Conservation (phyloP, 208 protist genomes). For the Histomonas meleagridis region DNA sequence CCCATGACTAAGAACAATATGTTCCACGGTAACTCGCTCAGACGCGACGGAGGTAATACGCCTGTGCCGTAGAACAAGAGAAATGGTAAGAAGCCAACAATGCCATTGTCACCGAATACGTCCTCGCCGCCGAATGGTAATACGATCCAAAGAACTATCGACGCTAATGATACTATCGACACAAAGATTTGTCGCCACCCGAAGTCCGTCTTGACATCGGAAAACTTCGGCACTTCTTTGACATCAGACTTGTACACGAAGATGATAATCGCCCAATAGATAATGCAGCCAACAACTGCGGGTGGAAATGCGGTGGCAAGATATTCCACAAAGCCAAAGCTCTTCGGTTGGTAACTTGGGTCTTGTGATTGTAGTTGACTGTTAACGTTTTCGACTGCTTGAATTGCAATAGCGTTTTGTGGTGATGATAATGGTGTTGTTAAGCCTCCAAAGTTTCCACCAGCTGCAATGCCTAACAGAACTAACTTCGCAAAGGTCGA, state of each 20-base stretch:
- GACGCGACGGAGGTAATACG: not conserved
- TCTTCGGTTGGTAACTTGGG: not conserved
- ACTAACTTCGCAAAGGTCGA: not conserved
- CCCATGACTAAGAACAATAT: conserved; percentile 12
- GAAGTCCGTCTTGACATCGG: not conserved
- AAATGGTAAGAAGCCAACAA: not conserved
- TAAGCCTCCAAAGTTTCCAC: not conserved
- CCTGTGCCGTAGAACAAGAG: not conserved
- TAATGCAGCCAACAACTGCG: not conserved
- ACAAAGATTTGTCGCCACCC: conserved; percentile 3
- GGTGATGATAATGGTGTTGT: not conserved
- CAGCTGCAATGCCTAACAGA: not conserved
- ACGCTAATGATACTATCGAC: not conserved
- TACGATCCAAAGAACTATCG: not conserved
- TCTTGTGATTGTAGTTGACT: no score
- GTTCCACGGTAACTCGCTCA: not conserved
- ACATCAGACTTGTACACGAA: not conserved
- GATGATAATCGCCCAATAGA: not conserved
- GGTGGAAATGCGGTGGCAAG: not conserved
- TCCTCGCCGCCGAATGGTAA: not conserved
- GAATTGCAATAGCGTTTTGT: not conserved
- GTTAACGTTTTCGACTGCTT: not conserved
- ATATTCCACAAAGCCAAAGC: not conserved
- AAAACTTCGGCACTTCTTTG: not conserved
- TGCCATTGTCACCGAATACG: not conserved